Evolutionary conservation across 106 monocot species (phyloP).

Genomic region (Dendrobium officinale): DNA sequence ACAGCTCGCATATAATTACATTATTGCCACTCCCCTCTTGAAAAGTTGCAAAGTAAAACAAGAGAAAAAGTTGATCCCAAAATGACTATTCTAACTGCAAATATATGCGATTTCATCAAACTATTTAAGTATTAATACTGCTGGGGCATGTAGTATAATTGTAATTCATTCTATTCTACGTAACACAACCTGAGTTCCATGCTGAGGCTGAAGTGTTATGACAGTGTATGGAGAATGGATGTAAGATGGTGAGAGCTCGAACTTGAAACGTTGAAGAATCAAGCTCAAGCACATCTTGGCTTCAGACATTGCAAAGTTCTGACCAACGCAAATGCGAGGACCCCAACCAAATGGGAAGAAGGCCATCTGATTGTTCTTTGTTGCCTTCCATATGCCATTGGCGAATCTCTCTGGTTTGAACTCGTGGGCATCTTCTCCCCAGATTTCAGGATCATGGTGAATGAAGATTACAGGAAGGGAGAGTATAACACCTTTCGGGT

Average conservation of each 20-base stretch:
- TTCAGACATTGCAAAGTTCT: slow-evolving; percentile 49
- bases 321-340: slow-evolving; percentile 48
- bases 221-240: slow-evolving; percentile 38
- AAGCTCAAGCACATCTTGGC: slow-evolving; percentile 33
- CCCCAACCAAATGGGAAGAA: slow-evolving; percentile 62
- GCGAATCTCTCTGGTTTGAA: slow-evolving; percentile 66
- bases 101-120: too few species aligned
- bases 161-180: not conserved
- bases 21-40: too few species aligned
- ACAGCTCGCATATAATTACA: too few species aligned
- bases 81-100: too few species aligned
- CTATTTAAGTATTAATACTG: too few species aligned
- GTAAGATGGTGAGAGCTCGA: slow-evolving; percentile 48
- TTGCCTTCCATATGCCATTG: slow-evolving; percentile 37
- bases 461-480: slow-evolving; percentile 27
- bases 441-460: slow-evolving; percentile 37
- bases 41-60: too few species aligned
- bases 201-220: slow-evolving; percentile 36
- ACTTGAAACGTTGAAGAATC: slow-evolving; percentile 39
- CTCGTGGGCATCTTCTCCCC: slow-evolving; percentile 51
- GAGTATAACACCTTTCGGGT: slow-evolving; percentile 28
- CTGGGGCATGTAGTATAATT: too few species aligned
- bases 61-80: too few species aligned
- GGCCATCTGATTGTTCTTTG: slow-evolving; percentile 21
- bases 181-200: slow-evolving; percentile 16